Conservation (phyloP, 345 rosid species). For the Ailanthus altissimus region DNA sequence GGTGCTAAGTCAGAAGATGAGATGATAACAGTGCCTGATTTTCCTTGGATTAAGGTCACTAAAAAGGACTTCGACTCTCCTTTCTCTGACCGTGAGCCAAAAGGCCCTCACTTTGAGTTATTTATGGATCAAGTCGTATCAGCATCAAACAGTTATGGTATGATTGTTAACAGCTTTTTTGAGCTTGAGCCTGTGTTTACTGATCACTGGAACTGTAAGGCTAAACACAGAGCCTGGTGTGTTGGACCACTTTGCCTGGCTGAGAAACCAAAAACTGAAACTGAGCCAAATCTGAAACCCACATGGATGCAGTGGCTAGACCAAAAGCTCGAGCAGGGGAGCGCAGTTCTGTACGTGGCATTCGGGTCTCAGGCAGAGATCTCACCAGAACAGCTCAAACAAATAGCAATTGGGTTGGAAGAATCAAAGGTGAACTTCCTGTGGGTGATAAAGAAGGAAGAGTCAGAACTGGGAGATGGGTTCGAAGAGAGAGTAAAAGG, state of each 20-base stretch:
- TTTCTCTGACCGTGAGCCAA: slow-evolving; percentile 9
- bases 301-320: slow-evolving; percentile 70
- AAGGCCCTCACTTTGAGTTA: slow-evolving; percentile 26
- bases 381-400: slow-evolving; percentile 47
- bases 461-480: slow-evolving; percentile 39
- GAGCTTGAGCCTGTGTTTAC: slow-evolving; percentile 64
- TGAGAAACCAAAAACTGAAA: slow-evolving; percentile 18
- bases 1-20: slow-evolving; percentile 39
- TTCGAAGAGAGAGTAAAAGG: slow-evolving; percentile 49
- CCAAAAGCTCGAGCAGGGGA: slow-evolving; percentile 42
- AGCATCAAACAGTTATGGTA: slow-evolving; percentile 39
- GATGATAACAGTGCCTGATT: slow-evolving; percentile 45
- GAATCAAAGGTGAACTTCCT: slow-evolving; percentile 56
- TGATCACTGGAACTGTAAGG: slow-evolving; percentile 32
- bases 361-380: slow-evolving; percentile 80
- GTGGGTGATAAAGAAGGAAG: slow-evolving; percentile 60
- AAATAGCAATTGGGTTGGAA: slow-evolving; percentile 58
- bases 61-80: slow-evolving; percentile 39
- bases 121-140: slow-evolving; percentile 5
- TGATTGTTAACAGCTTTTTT: slow-evolving; percentile 52
- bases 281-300: slow-evolving; percentile 27
- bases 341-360: slow-evolving; percentile 67
- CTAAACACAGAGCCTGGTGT: slow-evolving; percentile 34
- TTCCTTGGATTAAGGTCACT: slow-evolving; percentile 66
- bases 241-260: slow-evolving; percentile 65